Base-by-base conservation (phyloP, 768 basidiomycete species). In the Mycena capillaripes region DNA sequence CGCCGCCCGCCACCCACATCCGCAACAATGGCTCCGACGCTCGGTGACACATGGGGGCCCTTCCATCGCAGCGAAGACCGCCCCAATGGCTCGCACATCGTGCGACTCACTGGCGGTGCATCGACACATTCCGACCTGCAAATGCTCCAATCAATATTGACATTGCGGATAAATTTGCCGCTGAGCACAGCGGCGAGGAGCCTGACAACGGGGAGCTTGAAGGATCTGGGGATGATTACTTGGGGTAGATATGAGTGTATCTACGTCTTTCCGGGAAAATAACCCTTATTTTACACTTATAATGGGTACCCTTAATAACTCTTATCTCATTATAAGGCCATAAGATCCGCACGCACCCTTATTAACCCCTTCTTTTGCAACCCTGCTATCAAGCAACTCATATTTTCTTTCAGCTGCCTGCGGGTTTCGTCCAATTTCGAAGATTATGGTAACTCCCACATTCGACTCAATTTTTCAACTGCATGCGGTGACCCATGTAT, bases 351-450 rank as follows among this genome's bases (percentile, higher is more conserved):
- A 12, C 36, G 36, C 36, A 36, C 36, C 36, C 36, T 36, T 36
- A 36, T 36, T 36, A 36, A 36, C 36, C 36, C 36, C 36, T 36
- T 36, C 36, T 36, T 36, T 36, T 36, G 36, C 36, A 36, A 36
- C 36, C 6, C 36, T 36, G 36, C n/a, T n/a, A n/a, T n/a, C n/a
- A n/a, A n/a, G n/a, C n/a, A 44, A 61, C 60, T 61, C 44, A 61
- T 61, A 61, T 61, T n/a, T n/a, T n/a, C n/a, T 61, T 61, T 61
- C 60, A 61, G 60, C 60, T 44, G 60, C 60, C 60, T 61, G 60
- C 40, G 42, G 29, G 60, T 61, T 61, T 61, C 60, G 44, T 61
- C 60, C 60, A 61, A 61, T 44, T 61, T 61, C 60, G 60, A 61
- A 29, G 60, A 61, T 61, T 61, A 61, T 61, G 60, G 60, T 61